Conservation (phyloP, 495 filamentous ascomycete genomes). For the Patellaria atrata region DNA sequence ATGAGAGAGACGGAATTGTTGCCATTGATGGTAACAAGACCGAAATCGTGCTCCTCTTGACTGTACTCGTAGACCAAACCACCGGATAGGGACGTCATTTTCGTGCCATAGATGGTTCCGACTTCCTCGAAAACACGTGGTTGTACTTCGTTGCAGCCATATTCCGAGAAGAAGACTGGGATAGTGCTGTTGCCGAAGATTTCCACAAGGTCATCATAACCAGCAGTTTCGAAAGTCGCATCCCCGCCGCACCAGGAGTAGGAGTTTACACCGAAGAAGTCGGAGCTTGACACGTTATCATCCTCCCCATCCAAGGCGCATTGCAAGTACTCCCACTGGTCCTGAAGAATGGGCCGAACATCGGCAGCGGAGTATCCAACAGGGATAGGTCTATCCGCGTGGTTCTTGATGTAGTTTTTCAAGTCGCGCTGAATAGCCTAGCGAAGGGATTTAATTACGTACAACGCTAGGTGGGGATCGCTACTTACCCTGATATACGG, state of each 20-base stretch:
- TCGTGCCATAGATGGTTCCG: constrained; percentile 54
- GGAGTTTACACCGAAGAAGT: constrained; percentile 88
- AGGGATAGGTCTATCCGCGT: constrained; percentile 53
- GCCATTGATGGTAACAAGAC: constrained; percentile 54
- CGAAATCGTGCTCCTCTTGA: constrained; percentile 58
- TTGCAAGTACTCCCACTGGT: constrained; percentile 72
- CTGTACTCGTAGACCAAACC: constrained; percentile 83
- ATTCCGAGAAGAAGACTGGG: constrained; percentile 94
- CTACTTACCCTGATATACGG: constrained; percentile 40
- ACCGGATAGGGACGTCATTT: constrained; percentile 77
- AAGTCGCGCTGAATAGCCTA: constrained; percentile 66
- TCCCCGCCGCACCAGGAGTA: constrained; percentile 83
- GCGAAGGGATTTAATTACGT: constrained; percentile 1
- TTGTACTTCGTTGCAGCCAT: constrained; percentile 71
- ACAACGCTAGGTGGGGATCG: not conserved
- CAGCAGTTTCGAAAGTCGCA: constrained; percentile 50
- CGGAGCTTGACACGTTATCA: constrained; percentile 49
- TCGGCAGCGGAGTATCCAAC: constrained; percentile 95
- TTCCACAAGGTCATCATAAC: constrained; percentile 56
- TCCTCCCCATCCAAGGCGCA: constrained; percentile 56
- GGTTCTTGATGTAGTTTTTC: constrained; percentile 72
- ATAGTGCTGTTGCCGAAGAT: constrained; percentile 59
- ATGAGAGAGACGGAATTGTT: constrained; percentile 51
- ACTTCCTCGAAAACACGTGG: constrained; percentile 82
- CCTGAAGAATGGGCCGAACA: constrained; percentile 61